Base-by-base conservation (phyloP, 345 rosid genomes). In the Gossypium thurberi region DNA sequence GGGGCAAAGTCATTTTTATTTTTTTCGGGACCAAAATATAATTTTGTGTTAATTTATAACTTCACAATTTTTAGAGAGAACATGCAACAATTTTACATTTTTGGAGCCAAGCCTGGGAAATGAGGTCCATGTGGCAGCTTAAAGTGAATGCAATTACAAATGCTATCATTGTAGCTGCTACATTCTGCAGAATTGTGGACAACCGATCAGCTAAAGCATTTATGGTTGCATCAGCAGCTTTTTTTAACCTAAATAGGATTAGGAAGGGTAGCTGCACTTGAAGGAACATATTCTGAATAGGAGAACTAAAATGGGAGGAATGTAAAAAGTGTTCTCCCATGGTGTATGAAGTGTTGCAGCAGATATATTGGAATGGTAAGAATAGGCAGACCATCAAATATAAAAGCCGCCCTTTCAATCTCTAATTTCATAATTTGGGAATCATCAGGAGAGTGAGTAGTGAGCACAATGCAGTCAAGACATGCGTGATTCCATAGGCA, bases 131-230 rank as follows among this genome's bases (percentile, higher is more conserved):
- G 47, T 93, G 93, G 97, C 98, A 91, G 55, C 90, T 85, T 61
- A 89, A 76, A 46, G 25, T 74, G 76, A 91, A 93, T 11, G 91
- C 89, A 40, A 88, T 82, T 25, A 73, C 84, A 59, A 88, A 89
- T 13, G 98, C 91, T 44, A 93, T 87, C 43, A 84, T 68, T 0
- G 85, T 87, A 65, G 91, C 92, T 62, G 93, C 82, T 18, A 80
- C 17, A 77, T 91, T 91, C 69, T 93, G 98, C 28, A 85, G 84
- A 68, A 93, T 79, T 69, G 91, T 89, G 2, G 98, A 89, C 50
- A 93, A 78, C 18, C 92, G 87, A 72, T 93, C 98, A 2, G 92
- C 95, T 6, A 93, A 80, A 66, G 95, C 82, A 70, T 92, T 86
- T 59, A 85, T 65, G 25, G 90, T 91, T 60, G 97, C 97, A 81